A percentile compares a stretch with the other conserved stretches of the same genome.
Evolutionary conservation across 371 early-diverging fungal genomes (phyloP).

Genomic region (Apophysomyces variabilis): DNA sequence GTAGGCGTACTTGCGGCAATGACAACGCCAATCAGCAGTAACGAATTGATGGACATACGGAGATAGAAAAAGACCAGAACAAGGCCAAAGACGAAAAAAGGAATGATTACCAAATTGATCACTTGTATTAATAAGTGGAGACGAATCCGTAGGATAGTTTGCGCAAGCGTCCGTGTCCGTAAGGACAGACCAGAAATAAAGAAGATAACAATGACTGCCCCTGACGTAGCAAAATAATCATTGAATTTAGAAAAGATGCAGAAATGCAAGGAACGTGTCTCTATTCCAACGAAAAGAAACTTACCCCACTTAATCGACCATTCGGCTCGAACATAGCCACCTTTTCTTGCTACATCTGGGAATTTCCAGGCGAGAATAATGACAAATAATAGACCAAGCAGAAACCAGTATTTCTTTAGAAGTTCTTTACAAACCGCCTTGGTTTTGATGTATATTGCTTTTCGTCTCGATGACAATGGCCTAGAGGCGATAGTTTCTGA

Average conservation of each 20-base stretch:
- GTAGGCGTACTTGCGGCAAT: constrained; percentile 76
- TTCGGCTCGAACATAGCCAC: constrained; percentile 62
- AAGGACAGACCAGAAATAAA: constrained; percentile 74
- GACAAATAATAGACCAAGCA: constrained; percentile 57
- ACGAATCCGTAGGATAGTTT: constrained; percentile 63
- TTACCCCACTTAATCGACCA: constrained; percentile 70
- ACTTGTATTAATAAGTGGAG: constrained; percentile 69
- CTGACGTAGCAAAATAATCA: constrained; percentile 15
- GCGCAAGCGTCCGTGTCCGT: constrained; percentile 63
- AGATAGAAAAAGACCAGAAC: constrained; percentile 53
- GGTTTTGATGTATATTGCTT: background rate
- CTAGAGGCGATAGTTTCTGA: background rate
- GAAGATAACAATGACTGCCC: constrained; percentile 71
- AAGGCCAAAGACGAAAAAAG: constrained; percentile 67
- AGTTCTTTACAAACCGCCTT: background rate
- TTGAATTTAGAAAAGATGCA: too few relatives aligned
- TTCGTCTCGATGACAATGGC: background rate
- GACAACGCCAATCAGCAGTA: constrained; percentile 68
- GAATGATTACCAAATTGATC: constrained; percentile 66
- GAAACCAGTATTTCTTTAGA: constrained; percentile 52
- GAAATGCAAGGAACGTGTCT: background rate
- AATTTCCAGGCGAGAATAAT: constrained; percentile 64
- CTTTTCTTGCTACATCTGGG: constrained; percentile 61
- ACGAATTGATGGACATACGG: constrained; percentile 53
- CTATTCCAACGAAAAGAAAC: background rate